A percentile compares a stretch with the other conserved stretches of the same genome.
These are phyloP conservation scores for Botrytis medusae DNA, from an alignment of 2,329 filamentous ascomycete species.

Conservation along the genomic window DNA sequence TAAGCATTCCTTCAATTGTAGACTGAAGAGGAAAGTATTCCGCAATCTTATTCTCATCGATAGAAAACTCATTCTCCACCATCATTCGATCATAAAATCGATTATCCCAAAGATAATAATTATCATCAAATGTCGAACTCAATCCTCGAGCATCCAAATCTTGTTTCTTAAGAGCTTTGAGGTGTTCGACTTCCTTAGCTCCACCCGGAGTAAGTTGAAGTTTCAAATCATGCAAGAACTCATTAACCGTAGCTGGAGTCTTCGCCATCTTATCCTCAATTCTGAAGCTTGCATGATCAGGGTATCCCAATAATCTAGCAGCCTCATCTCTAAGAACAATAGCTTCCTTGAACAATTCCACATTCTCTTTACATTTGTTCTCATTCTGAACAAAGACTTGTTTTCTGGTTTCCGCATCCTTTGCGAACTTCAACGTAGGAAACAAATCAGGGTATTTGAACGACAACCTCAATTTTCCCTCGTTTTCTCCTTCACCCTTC, in stretches of 20 bases:
- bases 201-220: constrained; percentile 67
- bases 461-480: constrained; percentile 70
- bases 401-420: constrained; percentile 65
- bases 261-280: constrained; percentile 89
- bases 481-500: constrained; percentile 70
- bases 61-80: constrained; percentile 76
- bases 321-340: constrained; percentile 75
- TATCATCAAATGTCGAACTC: constrained; percentile 56
- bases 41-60: constrained; percentile 76
- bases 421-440: constrained; percentile 74
- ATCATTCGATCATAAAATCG: constrained; percentile 78
- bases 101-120: constrained; percentile 82
- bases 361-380: constrained; percentile 71
- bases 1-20: constrained; percentile 74
- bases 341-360: constrained; percentile 71
- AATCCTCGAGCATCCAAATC: constrained; percentile 61
- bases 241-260: constrained; percentile 67
- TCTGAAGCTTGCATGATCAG: constrained; percentile 71
- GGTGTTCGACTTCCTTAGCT: constrained; percentile 64
- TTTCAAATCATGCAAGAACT: constrained; percentile 71
- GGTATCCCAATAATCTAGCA: constrained; percentile 73
- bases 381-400: constrained; percentile 73
- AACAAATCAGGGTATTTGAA: constrained; percentile 86
- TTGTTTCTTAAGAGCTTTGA: constrained; percentile 73
- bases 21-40: constrained; percentile 80